Evolutionary conservation across 805 yeast species (phyloP), one percentile per base, ranked within the genome.

Genomic region (Lipomyces starkeyi): DNA sequence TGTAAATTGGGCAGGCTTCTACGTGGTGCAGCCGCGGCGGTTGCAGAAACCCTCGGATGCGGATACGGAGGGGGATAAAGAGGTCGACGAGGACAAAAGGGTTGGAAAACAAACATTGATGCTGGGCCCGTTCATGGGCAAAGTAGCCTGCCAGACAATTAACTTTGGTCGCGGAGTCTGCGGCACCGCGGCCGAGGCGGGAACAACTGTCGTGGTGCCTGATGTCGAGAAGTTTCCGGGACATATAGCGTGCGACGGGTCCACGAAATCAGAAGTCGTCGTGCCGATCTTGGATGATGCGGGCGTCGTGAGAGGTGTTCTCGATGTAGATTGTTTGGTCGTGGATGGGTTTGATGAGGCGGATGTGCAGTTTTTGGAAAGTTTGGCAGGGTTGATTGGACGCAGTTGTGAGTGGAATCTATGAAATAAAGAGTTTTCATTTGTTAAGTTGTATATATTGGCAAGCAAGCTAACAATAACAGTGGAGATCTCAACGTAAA

Each of bases 241-340:
- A 0, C 98, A 94, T 76, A 95, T 94, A 71, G 98, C 98, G 0
- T 94, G 99, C 80, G 99, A 95, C 79, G 97, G 97, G 0, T 97
- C 88, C 67, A 94, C 98, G 0, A 85, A 89, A 71, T 90, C 97
- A 77, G 99, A 94, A 76, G 49, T 43, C 3, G 90, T 94, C 37
- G 98, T 95, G 25, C 93, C 94, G 1, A 98, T 98, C 0, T 85
- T 93, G 6, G 74, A 87, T 0, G 74, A 78, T 13, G 75, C 76
- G 3, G 78, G 79, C 2, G 74, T 74, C 17, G 79, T 87, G 0
- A 74, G 85, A 22, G 98, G 95, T 5, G 98, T 94, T 4, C 82
- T 94, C 62, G 98, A 95, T 76, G 84, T 94, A 53, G 99, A 94
- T 77, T 91, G 97, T 76, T 77, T 87, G 64, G 85, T 80, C 11